Evolutionary conservation across 2,329 filamentous ascomycete genomes (phyloP).

Genomic region (Calonectria montana): DNA sequence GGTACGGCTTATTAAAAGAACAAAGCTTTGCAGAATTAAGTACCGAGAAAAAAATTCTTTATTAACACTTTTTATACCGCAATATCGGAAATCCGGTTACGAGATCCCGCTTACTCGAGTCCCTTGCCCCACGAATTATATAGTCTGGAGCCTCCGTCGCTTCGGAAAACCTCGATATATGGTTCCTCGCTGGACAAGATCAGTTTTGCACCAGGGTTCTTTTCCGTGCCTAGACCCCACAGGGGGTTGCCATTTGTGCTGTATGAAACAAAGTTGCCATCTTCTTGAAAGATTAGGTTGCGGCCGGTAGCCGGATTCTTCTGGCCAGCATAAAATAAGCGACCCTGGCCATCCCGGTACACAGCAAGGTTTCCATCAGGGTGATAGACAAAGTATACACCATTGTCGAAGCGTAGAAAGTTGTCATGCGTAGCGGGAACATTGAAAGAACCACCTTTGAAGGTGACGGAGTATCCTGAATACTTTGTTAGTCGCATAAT

Average conservation of each 20-base stretch:
- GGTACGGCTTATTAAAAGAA: too few species aligned
- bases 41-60: background rate
- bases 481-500: background rate
- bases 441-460: background rate
- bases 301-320: background rate
- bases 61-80: background rate
- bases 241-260: background rate
- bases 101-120: background rate
- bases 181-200: background rate
- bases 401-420: background rate
- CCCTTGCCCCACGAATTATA: background rate
- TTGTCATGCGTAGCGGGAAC: background rate
- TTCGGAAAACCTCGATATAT: background rate
- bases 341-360: background rate
- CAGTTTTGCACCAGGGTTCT: background rate
- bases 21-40: background rate
- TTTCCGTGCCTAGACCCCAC: background rate
- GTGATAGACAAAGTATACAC: background rate
- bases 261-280: background rate
- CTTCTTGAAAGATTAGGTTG: background rate
- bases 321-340: background rate
- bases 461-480: background rate
- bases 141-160: background rate
- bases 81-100: background rate
- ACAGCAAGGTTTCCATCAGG: background rate